These are phyloP conservation scores for Ceratocystis destructans DNA, from an alignment of 2,329 filamentous ascomycete species.

Conservation along the genomic window DNA sequence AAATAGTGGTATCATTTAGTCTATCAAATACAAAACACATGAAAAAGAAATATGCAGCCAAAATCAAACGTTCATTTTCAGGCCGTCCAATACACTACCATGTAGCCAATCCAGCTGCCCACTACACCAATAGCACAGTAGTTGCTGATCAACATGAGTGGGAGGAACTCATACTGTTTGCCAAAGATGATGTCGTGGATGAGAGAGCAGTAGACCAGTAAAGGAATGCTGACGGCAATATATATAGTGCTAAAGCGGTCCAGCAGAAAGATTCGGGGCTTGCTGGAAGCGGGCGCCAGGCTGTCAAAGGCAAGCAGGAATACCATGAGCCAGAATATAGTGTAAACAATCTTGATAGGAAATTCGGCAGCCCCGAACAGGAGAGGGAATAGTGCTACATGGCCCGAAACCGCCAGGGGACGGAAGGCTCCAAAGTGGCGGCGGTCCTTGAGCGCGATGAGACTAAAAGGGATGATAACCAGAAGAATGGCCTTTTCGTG, in stretches of 20 bases:
- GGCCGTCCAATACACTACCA: constrained; percentile 73
- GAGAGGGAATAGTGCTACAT: constrained; percentile 88
- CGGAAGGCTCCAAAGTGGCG: constrained; percentile 85
- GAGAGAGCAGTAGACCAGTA: constrained; percentile 79
- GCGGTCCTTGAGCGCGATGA: constrained; percentile 79
- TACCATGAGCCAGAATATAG: constrained; percentile 75
- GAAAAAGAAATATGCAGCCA: background rate
- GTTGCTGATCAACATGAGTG: constrained; percentile 91
- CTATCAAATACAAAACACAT: constrained; percentile 15
- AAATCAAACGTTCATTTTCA: constrained; percentile 22
- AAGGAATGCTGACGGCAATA: constrained; percentile 74
- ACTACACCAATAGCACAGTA: constrained; percentile 92
- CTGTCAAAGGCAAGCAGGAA: constrained; percentile 80
- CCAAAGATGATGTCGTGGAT: constrained; percentile 76
- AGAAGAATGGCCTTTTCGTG: constrained; percentile 94
- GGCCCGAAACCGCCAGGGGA: constrained; percentile 80
- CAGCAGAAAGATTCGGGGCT: constrained; percentile 72
- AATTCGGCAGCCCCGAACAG: constrained; percentile 88
- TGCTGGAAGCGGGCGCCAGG: constrained; percentile 68
- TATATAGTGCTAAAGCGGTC: constrained; percentile 86
- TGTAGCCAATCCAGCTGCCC: constrained; percentile 87
- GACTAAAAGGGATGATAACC: constrained; percentile 86
- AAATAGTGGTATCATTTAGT: constrained; percentile 16
- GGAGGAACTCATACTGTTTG: constrained; percentile 71
- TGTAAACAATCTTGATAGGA: constrained; percentile 86